Evolutionary conservation across 2,329 filamentous ascomycete species (phyloP), one percentile per base, ranked within the genome.

Genomic region (Aspergillus carbonarius): DNA sequence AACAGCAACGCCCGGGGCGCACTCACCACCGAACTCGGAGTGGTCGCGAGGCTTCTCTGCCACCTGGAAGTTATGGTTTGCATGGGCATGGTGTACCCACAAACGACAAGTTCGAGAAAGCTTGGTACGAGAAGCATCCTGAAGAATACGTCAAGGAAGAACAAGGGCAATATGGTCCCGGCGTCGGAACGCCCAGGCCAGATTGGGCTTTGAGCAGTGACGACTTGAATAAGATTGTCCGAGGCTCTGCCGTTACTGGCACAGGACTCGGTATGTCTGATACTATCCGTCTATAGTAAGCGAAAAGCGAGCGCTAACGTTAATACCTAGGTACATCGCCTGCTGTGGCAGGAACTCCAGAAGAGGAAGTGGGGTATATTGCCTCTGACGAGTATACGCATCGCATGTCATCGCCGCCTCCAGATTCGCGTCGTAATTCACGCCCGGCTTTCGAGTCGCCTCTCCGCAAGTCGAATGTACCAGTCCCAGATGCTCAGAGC

Each of bases 41-140:
- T 73, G 85, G 84, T 49, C 84, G 87, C 56, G 89, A 87, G 60
- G 79, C 88, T 35, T 88, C 88, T 66, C 81, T 86, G 37, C 93
- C 93, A 0, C 90, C 92, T 3, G 93, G 92, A 58, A 96, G 92
- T 78, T 98, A 98, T 70, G 93, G 93, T 61, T 85, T 96, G 56
- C 93, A 96, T 69, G 92, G 93, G 46, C 93, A 97, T 70, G 92
- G 92, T 54, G 81, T 90, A 25, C 82, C 85, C 17, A 82, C 88
- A 3, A 85, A 86, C 57, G 91, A 96, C 76, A 91, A 89, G 71
- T 90, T 98, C 40, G 92, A 96, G 69, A 91, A 90, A 78, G 90
- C 90, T 25, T 97, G 96, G 84, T 96, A 95, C 71, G 86, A 92
- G 68, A 97, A 95, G 77, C 92, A 96, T 70, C 93, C 93, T 0